phyloP scores from a whole-genome alignment of 2,329 filamentous ascomycete genomes.

The Fusarium tuaranense region DNA sequence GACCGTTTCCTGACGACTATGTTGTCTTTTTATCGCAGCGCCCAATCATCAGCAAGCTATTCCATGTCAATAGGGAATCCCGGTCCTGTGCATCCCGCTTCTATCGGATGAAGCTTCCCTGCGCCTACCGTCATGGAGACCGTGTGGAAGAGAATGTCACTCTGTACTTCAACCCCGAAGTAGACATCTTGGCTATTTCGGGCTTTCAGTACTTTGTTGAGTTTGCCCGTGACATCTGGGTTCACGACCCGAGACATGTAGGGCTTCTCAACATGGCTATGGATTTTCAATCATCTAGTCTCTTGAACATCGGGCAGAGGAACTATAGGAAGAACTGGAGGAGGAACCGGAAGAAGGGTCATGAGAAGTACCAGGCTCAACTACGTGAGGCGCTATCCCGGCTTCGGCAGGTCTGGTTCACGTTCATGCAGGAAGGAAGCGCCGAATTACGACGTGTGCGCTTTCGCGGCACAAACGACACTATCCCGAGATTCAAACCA shows the following conservation, averaged over 20 bases:
- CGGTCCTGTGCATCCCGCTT: neutral
- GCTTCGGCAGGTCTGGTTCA: neutral
- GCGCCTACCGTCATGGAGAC: neutral
- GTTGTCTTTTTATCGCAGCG: neutral
- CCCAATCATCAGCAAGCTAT: neutral
- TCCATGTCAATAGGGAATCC: neutral
- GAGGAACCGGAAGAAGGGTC: no score
- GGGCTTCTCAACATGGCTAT: neutral
- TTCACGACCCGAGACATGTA: neutral
- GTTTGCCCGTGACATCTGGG: neutral
- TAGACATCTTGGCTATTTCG: neutral
- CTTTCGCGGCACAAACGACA: neutral
- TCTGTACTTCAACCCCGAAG: neutral
- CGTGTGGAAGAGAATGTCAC: neutral
- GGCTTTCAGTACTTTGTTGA: neutral
- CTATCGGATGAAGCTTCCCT: neutral
- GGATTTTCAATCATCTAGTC: no score
- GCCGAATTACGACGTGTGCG: accelerated
- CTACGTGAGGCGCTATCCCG: neutral
- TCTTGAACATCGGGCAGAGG: no score
- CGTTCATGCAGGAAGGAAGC: accelerated
- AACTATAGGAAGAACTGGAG: no score
- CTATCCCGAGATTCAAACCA: neutral
- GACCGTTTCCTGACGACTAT: neutral
- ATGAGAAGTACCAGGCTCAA: no score